A percentile compares a stretch with the other conserved stretches of the same genome.
Conservation (phyloP, 495 filamentous ascomycete species). For the Rhypophila decipiens region DNA sequence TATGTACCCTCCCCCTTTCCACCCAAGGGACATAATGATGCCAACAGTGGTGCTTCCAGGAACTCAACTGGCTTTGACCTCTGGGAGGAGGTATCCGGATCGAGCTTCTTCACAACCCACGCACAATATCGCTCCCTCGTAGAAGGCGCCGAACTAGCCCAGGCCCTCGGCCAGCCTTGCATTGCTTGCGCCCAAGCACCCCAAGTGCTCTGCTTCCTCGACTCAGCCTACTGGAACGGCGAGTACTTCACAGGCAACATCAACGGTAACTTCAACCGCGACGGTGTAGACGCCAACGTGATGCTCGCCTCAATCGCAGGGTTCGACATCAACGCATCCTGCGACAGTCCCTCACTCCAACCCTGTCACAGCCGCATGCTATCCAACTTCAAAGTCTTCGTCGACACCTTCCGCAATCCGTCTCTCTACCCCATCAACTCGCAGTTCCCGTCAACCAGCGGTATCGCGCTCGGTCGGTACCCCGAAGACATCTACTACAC, state of each 20-base stretch:
- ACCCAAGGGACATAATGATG: not conserved
- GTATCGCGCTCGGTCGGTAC: slow-evolving; percentile 60
- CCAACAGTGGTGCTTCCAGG: slow-evolving; percentile 9
- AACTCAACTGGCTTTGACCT: slow-evolving; percentile 59
- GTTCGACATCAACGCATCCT: slow-evolving; percentile 52
- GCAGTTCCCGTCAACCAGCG: slow-evolving; percentile 34
- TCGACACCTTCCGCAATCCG: slow-evolving; percentile 51
- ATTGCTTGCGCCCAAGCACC: slow-evolving; percentile 45
- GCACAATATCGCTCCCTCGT: slow-evolving; percentile 44
- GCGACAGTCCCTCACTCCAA: slow-evolving; percentile 49
- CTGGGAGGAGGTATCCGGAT: slow-evolving; percentile 62
- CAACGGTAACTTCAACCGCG: slow-evolving; percentile 37
- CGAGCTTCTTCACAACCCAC: slow-evolving; percentile 48
- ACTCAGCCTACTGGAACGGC: slow-evolving; percentile 57
- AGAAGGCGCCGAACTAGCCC: slow-evolving; percentile 51
- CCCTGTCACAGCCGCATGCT: slow-evolving; percentile 54
- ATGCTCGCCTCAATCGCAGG: slow-evolving; percentile 52
- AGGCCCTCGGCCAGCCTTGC: slow-evolving; percentile 30
- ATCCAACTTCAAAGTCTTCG: slow-evolving; percentile 55
- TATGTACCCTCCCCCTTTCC: slow-evolving; percentile 2
- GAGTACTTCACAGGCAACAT: slow-evolving; percentile 52
- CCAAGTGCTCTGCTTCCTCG: slow-evolving; percentile 52
- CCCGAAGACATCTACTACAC: slow-evolving; percentile 58
- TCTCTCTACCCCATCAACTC: slow-evolving; percentile 50
- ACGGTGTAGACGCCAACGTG: slow-evolving; percentile 55